Percentiles rank a stretch among this genome's conserved stretches.
Evolutionary conservation across 768 basidiomycete genomes (phyloP).

Genomic region (Boletus speciosus): DNA sequence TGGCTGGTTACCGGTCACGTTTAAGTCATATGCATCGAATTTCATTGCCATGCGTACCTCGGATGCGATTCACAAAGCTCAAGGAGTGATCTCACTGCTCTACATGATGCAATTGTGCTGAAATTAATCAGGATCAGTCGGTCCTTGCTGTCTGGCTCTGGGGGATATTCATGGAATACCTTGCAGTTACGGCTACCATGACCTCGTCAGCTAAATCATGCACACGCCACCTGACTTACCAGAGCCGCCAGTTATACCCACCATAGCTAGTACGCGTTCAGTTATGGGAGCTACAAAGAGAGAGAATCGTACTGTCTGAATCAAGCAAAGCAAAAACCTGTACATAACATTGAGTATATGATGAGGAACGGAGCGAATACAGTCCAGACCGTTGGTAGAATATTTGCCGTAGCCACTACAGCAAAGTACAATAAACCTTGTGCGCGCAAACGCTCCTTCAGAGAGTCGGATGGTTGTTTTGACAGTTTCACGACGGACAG

Average conservation of each 20-base stretch:
- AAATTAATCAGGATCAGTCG: neutral
- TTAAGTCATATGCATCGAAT: neutral
- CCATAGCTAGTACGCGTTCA: constrained; percentile 3
- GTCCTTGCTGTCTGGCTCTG: neutral
- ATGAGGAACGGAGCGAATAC: neutral
- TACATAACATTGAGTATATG: neutral
- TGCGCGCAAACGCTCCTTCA: constrained; percentile 9
- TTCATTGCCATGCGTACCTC: neutral
- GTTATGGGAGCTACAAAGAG: neutral
- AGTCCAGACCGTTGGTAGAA: constrained; percentile 11
- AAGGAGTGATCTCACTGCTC: constrained; percentile 16
- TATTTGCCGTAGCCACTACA: constrained; percentile 10
- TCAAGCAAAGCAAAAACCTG: constrained; percentile 13
- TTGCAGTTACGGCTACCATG: constrained; percentile 10
- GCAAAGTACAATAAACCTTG: constrained; percentile 21
- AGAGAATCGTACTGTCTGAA: constrained; percentile 1
- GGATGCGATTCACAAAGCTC: neutral
- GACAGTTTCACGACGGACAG: constrained; percentile 16
- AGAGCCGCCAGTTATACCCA: constrained; percentile 1
- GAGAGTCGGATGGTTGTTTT: constrained; percentile 3
- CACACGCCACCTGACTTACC: neutral
- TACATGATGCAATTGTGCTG: constrained; percentile 15
- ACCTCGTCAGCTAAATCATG: neutral
- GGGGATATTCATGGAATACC: neutral
- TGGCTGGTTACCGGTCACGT: neutral